Evolutionary conservation across 2,329 filamentous ascomycete species (phyloP).

Genomic region (Hymenoscyphus albidus): DNA sequence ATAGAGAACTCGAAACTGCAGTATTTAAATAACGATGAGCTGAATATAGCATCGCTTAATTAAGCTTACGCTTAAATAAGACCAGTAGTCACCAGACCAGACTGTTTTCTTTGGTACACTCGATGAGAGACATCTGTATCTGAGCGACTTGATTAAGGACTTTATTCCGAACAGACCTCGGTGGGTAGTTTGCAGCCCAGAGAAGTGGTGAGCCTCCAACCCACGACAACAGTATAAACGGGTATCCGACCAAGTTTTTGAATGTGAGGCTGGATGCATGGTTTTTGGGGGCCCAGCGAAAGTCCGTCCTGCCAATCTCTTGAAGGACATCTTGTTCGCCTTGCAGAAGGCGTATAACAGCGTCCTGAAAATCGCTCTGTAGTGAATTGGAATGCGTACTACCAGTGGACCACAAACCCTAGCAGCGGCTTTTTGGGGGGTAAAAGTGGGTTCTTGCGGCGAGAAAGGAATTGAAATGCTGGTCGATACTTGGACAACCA

Average conservation of each 20-base stretch:
- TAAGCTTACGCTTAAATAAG: too few species aligned
- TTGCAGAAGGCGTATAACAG: not conserved
- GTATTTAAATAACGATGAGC: too few species aligned
- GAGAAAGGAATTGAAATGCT: too few species aligned
- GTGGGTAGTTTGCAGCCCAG: not conserved
- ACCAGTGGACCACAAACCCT: too few species aligned
- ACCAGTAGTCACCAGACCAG: too few species aligned
- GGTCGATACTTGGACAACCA: too few species aligned
- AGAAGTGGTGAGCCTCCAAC: not conserved
- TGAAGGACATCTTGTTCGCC: not conserved
- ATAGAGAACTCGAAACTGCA: too few species aligned
- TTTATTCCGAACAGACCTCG: not conserved
- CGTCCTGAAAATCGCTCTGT: constrained; percentile 1
- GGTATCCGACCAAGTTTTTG: constrained; percentile 2
- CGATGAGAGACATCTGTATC: constrained; percentile 2
- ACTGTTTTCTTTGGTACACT: constrained; percentile 1
- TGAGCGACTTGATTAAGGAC: not conserved
- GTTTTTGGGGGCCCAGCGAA: not conserved
- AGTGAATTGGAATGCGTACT: not conserved
- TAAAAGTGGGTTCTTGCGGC: too few species aligned
- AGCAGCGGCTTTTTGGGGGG: too few species aligned
- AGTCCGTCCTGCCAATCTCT: not conserved
- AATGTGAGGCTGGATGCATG: constrained; percentile 3
- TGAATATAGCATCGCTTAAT: too few species aligned
- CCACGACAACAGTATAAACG: not conserved